phyloP scores from a whole-genome alignment of 2,329 filamentous ascomycete species.

The Fusarium robinianum region DNA sequence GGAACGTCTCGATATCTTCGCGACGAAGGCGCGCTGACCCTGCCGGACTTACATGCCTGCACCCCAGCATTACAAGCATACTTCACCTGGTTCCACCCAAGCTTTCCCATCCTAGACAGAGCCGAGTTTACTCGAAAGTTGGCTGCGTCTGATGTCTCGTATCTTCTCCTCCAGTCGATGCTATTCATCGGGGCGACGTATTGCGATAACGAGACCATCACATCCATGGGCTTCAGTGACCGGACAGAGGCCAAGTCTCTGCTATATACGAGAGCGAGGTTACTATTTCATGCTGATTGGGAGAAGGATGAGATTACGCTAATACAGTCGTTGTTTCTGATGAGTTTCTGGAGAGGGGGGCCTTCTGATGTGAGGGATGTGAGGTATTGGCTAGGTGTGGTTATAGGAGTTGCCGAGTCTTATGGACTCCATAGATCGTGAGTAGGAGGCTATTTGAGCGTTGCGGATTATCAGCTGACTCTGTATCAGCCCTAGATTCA shows the following conservation, averaged over 20 bases:
- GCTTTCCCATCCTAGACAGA: constrained; percentile 58
- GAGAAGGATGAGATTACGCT: constrained; percentile 56
- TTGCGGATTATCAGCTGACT: neutral
- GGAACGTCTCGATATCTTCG: constrained; percentile 54
- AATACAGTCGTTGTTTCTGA: constrained; percentile 56
- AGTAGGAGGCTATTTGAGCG: constrained; percentile 6
- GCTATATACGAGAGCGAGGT: constrained; percentile 55
- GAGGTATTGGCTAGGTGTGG: constrained; percentile 55
- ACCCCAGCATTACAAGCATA: constrained; percentile 54
- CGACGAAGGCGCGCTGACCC: constrained; percentile 49
- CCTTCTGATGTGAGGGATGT: constrained; percentile 54
- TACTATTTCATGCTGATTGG: constrained; percentile 58
- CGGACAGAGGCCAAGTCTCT: constrained; percentile 55
- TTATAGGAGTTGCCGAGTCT: constrained; percentile 57
- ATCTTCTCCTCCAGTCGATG: constrained; percentile 56
- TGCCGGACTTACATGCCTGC: constrained; percentile 49
- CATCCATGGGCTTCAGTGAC: constrained; percentile 51
- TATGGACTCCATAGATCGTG: constrained; percentile 50
- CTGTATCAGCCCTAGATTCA: constrained; percentile 32
- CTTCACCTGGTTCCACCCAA: constrained; percentile 61
- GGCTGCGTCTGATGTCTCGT: constrained; percentile 49
- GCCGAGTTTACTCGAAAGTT: constrained; percentile 47
- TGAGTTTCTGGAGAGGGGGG: constrained; percentile 60
- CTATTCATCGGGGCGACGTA: constrained; percentile 59
- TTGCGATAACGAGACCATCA: constrained; percentile 52